Percentiles rank a stretch among this genome's conserved stretches.
These are phyloP conservation scores for Ophiostoma sp. DNA, from an alignment of 2,329 filamentous ascomycete species.

Conservation along the genomic window DNA sequence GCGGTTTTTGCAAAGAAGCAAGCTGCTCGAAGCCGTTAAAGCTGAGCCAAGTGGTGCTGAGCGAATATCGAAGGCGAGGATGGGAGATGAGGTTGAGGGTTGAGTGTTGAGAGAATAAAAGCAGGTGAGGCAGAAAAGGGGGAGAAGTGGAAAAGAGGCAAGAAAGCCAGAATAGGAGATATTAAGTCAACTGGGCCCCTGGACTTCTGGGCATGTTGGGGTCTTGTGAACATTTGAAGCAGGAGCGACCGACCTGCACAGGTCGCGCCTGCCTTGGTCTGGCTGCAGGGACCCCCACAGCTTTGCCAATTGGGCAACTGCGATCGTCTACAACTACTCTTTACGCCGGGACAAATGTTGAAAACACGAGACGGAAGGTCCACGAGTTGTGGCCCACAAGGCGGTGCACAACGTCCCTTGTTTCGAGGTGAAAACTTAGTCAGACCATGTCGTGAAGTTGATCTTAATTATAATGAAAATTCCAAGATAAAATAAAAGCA, in stretches of 20 bases:
- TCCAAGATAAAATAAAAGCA: background rate
- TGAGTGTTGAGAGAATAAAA: background rate
- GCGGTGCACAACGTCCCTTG: background rate
- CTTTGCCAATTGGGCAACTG: background rate
- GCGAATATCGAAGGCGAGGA: background rate
- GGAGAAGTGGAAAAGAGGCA: background rate
- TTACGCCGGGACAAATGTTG: background rate
- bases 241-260: background rate
- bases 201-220: background rate
- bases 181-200: background rate
- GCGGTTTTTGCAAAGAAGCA: background rate
- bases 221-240: background rate
- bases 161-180: conserved; percentile 7
- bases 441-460: background rate
- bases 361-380: background rate
- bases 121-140: background rate
- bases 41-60: background rate
- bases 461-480: background rate
- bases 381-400: background rate
- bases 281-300: conserved; percentile 3
- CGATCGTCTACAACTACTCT: conserved; percentile 1
- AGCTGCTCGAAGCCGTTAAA: background rate
- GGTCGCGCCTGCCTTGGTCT: background rate
- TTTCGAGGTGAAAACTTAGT: conserved; percentile 7
- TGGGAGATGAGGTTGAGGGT: background rate